phyloP scores from a whole-genome alignment of 2,329 filamentous ascomycete species.

The Pseudogymnoascus sp. region DNA sequence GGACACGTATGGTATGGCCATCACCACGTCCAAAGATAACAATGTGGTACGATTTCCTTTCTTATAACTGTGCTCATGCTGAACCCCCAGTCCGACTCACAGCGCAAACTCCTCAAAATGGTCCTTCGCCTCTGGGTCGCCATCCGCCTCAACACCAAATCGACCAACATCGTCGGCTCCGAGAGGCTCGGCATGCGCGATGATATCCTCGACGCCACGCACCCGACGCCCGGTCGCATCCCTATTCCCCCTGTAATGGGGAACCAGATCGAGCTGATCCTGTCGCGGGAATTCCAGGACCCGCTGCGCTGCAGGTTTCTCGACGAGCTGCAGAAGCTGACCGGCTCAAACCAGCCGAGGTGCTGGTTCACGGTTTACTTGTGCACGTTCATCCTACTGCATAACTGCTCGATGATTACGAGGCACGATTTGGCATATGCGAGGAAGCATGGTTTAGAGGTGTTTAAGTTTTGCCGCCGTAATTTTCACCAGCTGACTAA shows the following conservation, averaged over 20 bases:
- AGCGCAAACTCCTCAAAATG: constrained; percentile 38
- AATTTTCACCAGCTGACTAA: constrained; percentile 11
- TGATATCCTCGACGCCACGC: constrained; percentile 48
- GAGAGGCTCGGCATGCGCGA: constrained; percentile 52
- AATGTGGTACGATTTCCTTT: background rate
- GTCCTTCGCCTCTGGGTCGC: constrained; percentile 53
- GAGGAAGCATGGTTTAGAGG: constrained; percentile 42
- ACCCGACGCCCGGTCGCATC: constrained; percentile 47
- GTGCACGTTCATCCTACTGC: constrained; percentile 53
- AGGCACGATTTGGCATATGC: constrained; percentile 54
- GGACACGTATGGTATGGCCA: constrained; percentile 43
- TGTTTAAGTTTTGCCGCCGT: constrained; percentile 12
- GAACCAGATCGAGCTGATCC: constrained; percentile 52
- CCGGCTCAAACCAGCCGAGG: constrained; percentile 49
- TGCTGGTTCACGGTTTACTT: constrained; percentile 56
- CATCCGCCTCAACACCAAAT: constrained; percentile 53
- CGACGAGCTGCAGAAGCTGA: constrained; percentile 50
- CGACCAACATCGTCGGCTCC: constrained; percentile 49
- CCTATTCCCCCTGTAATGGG: constrained; percentile 57
- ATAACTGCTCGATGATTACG: constrained; percentile 56
- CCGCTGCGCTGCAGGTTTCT: constrained; percentile 47
- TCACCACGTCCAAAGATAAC: constrained; percentile 29
- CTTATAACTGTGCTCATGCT: background rate
- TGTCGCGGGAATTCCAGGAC: constrained; percentile 49
- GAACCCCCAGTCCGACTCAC: constrained; percentile 15